Percentiles rank a stretch among this genome's conserved stretches.
Evolutionary conservation across 306 rosid genomes (phyloP).

Genomic region (Rosa persica): DNA sequence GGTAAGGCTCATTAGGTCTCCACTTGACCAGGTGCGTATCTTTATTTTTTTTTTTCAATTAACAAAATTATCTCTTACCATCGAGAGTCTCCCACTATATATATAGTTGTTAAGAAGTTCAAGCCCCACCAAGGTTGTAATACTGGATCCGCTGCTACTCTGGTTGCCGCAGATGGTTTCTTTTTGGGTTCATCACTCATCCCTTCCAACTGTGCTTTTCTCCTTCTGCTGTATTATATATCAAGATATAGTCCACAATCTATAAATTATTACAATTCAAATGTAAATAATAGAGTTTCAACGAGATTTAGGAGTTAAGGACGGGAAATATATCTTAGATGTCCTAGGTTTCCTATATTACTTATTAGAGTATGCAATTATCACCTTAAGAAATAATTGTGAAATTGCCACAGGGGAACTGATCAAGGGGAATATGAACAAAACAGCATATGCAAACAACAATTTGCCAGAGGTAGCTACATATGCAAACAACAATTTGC

Average conservation of each 20-base stretch:
- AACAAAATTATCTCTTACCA: no score
- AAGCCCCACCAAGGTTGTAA: no score
- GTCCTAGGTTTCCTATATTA: background rate
- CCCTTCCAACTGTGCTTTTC: slow-evolving; percentile 15
- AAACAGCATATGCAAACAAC: background rate
- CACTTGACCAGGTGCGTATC: no score
- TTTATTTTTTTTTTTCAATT: no score
- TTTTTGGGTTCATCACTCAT: slow-evolving; percentile 25
- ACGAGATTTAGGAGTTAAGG: no score
- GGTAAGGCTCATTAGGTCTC: no score
- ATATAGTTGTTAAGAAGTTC: no score
- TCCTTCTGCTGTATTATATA: slow-evolving; percentile 47
- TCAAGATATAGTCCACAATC: slow-evolving; percentile 67
- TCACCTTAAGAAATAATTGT: background rate
- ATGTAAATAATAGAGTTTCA: background rate
- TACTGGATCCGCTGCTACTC: background rate
- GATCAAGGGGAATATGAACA: background rate
- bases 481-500: background rate
- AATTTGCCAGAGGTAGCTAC: background rate
- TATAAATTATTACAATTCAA: slow-evolving; percentile 29
- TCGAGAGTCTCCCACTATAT: no score
- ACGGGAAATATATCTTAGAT: no score
- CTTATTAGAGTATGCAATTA: background rate
- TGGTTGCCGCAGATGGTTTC: slow-evolving; percentile 32
- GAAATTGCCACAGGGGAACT: background rate